Percentiles rank a stretch among this genome's conserved stretches.
Conservation (phyloP, 2,329 filamentous ascomycete genomes). For the Aspergillus hortae region DNA sequence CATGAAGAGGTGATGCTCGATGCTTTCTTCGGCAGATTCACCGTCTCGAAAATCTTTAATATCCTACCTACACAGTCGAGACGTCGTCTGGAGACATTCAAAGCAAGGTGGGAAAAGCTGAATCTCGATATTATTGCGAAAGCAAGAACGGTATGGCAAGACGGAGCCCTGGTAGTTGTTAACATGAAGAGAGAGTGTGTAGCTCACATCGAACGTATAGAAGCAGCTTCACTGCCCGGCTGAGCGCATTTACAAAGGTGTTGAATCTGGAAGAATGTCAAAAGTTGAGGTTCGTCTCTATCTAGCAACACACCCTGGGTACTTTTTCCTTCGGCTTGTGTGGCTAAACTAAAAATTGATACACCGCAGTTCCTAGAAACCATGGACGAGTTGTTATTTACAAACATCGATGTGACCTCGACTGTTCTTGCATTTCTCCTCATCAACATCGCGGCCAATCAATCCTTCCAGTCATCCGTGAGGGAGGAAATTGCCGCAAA, state of each 20-base stretch:
- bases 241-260: neutral
- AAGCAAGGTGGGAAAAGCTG: neutral
- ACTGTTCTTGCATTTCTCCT: neutral
- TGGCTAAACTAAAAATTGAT: no score
- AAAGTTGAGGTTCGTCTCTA: neutral
- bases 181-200: neutral
- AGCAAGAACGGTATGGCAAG: no score
- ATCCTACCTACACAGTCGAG: neutral
- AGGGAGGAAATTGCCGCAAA: no score
- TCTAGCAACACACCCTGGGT: no score
- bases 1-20: neutral
- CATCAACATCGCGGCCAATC: neutral
- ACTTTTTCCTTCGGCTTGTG: no score
- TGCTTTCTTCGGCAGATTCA: neutral
- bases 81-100: neutral
- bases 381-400: conserved; percentile 44
- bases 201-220: neutral
- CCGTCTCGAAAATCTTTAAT: neutral
- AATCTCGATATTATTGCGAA: neutral
- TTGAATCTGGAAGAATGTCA: neutral
- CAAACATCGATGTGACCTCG: conserved; percentile 43
- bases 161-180: neutral
- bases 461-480: no score
- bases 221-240: neutral
- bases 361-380: conserved; percentile 10